These are phyloP conservation scores for Syncephalastrum contaminatum DNA, from an alignment of 371 early-diverging fungal species.

Conservation along the genomic window DNA sequence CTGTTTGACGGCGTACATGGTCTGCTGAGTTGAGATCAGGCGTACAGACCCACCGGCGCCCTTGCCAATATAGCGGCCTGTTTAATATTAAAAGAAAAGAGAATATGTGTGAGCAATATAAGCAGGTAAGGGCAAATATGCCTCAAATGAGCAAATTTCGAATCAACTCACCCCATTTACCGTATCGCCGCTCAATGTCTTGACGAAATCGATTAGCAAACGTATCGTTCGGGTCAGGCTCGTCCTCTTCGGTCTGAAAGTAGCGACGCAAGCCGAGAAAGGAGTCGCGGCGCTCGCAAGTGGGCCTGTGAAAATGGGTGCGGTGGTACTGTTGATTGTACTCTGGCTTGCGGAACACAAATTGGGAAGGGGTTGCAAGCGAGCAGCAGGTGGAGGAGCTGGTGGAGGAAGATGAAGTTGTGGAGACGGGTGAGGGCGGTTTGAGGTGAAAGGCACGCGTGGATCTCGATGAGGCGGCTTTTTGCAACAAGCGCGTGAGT, in stretches of 20 bases:
- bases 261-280: conserved; percentile 24
- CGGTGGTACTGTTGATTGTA: conserved; percentile 38
- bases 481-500: conserved; percentile 30
- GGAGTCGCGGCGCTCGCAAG: conserved; percentile 10
- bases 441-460: conserved; percentile 16
- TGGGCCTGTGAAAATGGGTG: conserved; percentile 35
- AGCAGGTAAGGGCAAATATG: conserved; percentile 12
- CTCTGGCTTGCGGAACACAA: conserved; percentile 40
- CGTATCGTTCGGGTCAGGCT: conserved; percentile 4
- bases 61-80: conserved; percentile 69
- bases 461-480: conserved; percentile 17
- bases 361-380: conserved; percentile 24
- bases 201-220: conserved; percentile 32
- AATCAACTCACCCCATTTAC: conserved; percentile 27
- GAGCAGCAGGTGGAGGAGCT: conserved; percentile 11
- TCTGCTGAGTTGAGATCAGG: conserved; percentile 39
- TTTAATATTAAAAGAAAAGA: neutral
- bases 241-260: conserved; percentile 11
- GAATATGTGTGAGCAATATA: neutral
- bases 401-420: conserved; percentile 14
- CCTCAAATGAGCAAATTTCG: conserved; percentile 15
- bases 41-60: conserved; percentile 81
- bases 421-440: conserved; percentile 21
- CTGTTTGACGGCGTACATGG: conserved; percentile 77
- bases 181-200: conserved; percentile 30